Conservation (phyloP, 495 filamentous ascomycete genomes). For the Clavariopsis aquatica region DNA sequence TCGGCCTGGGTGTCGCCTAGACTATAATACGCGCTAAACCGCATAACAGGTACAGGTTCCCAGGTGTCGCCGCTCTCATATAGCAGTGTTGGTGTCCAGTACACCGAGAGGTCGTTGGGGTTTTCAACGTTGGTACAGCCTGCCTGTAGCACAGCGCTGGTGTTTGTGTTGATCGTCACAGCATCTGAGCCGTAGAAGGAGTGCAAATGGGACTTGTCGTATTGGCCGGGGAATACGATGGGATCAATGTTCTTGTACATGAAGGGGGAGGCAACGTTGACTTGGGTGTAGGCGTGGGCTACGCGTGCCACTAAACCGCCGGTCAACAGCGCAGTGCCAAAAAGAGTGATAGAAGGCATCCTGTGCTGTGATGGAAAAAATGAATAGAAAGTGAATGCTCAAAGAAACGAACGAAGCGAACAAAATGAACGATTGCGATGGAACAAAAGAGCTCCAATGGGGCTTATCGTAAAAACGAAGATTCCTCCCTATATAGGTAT, state of each 20-base stretch:
- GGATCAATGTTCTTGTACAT: constrained; percentile 47
- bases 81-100: constrained; percentile 42
- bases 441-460: neutral
- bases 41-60: constrained; percentile 30
- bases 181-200: constrained; percentile 43
- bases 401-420: neutral
- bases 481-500: neutral
- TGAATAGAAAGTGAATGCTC: neutral
- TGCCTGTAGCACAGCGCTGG: constrained; percentile 35
- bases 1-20: constrained; percentile 31
- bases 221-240: constrained; percentile 42
- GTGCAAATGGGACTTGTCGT: constrained; percentile 40
- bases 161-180: constrained; percentile 40
- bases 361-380: constrained; percentile 11
- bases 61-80: constrained; percentile 28
- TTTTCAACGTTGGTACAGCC: constrained; percentile 42
- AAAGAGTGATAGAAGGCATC: constrained; percentile 25
- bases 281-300: constrained; percentile 37
- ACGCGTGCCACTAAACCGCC: constrained; percentile 23
- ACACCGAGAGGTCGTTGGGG: constrained; percentile 41
- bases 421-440: constrained; percentile 1
- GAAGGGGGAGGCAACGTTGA: constrained; percentile 36
- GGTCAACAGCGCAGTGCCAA: constrained; percentile 23
- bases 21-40: constrained; percentile 39
- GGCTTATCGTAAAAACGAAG: neutral